These are phyloP conservation scores for Solanum corneliomulleri DNA, from an alignment of 257 asterid species.

Conservation along the genomic window DNA sequence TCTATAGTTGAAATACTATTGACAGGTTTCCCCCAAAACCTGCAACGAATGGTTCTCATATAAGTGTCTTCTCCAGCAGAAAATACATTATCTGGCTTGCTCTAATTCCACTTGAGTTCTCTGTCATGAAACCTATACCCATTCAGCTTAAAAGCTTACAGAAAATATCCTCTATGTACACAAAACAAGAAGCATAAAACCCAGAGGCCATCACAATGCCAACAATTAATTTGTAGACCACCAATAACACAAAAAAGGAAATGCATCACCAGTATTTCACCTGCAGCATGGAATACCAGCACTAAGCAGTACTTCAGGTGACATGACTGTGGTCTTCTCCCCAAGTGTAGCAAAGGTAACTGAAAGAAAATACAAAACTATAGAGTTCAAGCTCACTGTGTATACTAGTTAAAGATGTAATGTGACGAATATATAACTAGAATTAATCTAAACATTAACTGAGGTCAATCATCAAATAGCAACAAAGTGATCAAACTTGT, in stretches of 20 bases:
- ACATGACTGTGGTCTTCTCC: conserved; percentile 97
- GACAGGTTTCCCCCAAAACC: background rate
- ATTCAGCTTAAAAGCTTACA: background rate
- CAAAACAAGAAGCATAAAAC: background rate
- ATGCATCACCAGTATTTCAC: conserved; percentile 30
- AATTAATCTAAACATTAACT: background rate
- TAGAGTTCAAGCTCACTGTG: conserved; percentile 5
- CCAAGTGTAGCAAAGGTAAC: conserved; percentile 97
- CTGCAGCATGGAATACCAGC: conserved; percentile 99
- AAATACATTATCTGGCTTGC: background rate
- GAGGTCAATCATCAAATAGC: background rate
- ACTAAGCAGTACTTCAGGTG: conserved; percentile 91
- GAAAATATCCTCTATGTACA: background rate
- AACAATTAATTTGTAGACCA: background rate
- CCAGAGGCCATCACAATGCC: background rate
- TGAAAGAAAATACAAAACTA: conserved; percentile 27
- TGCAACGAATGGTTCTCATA: background rate
- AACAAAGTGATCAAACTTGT: background rate
- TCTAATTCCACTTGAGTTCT: background rate
- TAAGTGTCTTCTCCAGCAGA: background rate
- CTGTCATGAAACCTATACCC: background rate
- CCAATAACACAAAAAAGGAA: conserved; percentile 4
- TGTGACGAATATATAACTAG: background rate
- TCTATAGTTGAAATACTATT: background rate
- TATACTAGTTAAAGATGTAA: background rate